Base-by-base conservation (phyloP, 345 rosid species). In the Aquilaria yunnanensis region DNA sequence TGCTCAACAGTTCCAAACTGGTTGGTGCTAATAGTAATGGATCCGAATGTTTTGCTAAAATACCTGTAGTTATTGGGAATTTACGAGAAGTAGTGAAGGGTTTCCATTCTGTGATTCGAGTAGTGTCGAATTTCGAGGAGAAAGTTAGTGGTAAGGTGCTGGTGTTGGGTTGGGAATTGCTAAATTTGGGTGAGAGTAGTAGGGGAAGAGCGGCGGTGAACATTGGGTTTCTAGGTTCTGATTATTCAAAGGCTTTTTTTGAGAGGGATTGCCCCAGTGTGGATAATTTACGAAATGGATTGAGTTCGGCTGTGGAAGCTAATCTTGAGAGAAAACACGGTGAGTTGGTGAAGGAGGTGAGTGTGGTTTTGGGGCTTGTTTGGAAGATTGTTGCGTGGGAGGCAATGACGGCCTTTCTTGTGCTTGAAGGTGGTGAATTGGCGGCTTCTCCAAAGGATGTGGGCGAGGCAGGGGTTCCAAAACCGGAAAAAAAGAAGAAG, bases 351-450 rank as follows among this genome's bases (percentile, higher is more conserved):
- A 87, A 84, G 2, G 72, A 75, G 57, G 80, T 85, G 69, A 72
- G 77, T 62, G 57, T 34, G 33, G 72, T 78, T 63, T 55, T 83
- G 57, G 80, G 72, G 7, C 51, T 62, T 72, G 89, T 80, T 32
- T 85, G 89, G 89, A 85, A 70, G 66, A 75, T 84, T 63, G 88
- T 92, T 68, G 80, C 79, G 4, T 92, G 96, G 89, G 98, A 92
- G 72, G 88, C 80, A 2, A 77, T 84, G 23, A 67, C 81, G 9
- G 90, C 96, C 0, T 80, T 78, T 74, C 60, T 81, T 55, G 78
- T 77, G 0, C 90, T 87, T 52, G 91, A 85, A 54, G 92, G 95
- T 51, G 78, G 67, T 12, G 87, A 83, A 14, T 47, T 76, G 67
- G 31, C 78, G 58, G 62, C 41, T 63, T 60, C 34, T 63, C 72